Evolutionary conservation across 345 rosid species (phyloP).

Genomic region (Pugionium cornutum): DNA sequence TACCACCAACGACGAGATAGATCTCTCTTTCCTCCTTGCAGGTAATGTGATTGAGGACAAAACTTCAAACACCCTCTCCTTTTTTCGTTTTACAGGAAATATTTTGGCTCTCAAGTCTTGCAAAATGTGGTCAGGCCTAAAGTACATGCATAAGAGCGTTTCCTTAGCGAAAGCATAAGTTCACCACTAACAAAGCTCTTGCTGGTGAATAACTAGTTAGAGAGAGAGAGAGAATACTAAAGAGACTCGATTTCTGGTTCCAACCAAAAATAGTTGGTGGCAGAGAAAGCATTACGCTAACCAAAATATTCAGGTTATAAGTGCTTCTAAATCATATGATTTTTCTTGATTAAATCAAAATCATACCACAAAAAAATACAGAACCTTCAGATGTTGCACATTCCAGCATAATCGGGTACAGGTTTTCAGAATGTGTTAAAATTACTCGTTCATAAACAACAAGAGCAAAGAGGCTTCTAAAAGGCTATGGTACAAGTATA

Average conservation of each 20-base stretch:
- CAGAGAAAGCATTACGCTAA: slow-evolving; percentile 9
- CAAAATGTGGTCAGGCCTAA: slow-evolving; percentile 84
- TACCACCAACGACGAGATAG: slow-evolving; percentile 89
- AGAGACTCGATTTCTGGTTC: slow-evolving; percentile 9
- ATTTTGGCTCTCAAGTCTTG: slow-evolving; percentile 88
- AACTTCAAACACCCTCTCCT: slow-evolving; percentile 58
- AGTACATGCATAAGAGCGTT: slow-evolving; percentile 26
- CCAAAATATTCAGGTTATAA: no score
- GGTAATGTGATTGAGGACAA: slow-evolving; percentile 55
- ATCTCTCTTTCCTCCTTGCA: slow-evolving; percentile 90
- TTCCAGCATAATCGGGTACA: slow-evolving; percentile 14
- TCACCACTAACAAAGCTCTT: slow-evolving; percentile 22
- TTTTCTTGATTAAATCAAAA: not conserved
- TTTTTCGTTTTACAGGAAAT: slow-evolving; percentile 76
- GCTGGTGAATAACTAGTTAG: not conserved
- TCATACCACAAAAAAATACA: not conserved
- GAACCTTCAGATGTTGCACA: slow-evolving; percentile 6
- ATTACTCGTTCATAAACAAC: not conserved
- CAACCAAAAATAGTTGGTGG: slow-evolving; percentile 5
- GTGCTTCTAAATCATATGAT: slow-evolving; percentile 6
- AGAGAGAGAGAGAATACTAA: not conserved
- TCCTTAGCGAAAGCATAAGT: slow-evolving; percentile 15
- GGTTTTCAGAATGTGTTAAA: not conserved
- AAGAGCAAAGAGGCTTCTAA: slow-evolving; percentile 6
- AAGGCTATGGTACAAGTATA: not conserved